Percentiles rank a stretch among this genome's conserved stretches.
Evolutionary conservation across 192 early-diverging fungal species (phyloP).

Genomic region (Umbelopsis vinacea): DNA sequence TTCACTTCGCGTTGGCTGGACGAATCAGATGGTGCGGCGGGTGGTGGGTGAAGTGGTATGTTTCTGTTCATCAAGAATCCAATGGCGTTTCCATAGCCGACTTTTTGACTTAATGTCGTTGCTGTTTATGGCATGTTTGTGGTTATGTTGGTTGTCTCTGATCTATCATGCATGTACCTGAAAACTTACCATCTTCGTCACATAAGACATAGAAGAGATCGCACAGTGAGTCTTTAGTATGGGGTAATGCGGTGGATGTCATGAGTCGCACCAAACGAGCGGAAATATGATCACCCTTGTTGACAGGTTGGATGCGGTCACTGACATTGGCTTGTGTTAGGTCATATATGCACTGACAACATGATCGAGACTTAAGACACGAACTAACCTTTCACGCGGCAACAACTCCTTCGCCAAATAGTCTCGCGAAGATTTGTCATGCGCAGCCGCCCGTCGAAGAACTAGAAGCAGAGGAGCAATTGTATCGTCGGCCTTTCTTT

Average conservation of each 20-base stretch:
- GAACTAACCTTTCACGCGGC: constrained; percentile 76
- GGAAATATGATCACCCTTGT: constrained; percentile 63
- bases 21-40: constrained; percentile 22
- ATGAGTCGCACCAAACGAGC: constrained; percentile 70
- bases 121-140: constrained; percentile 46
- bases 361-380: constrained; percentile 25
- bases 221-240: constrained; percentile 60
- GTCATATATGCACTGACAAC: not conserved
- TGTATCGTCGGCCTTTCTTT: constrained; percentile 60
- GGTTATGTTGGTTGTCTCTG: not conserved
- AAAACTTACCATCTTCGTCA: constrained; percentile 66
- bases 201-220: constrained; percentile 73
- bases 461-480: constrained; percentile 72
- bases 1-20: constrained; percentile 54
- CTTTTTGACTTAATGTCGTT: constrained; percentile 61
- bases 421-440: constrained; percentile 46
- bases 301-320: constrained; percentile 73
- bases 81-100: constrained; percentile 94
- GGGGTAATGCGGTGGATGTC: constrained; percentile 65
- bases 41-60: constrained; percentile 54
- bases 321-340: constrained; percentile 37
- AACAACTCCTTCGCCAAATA: constrained; percentile 51
- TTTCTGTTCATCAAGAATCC: constrained; percentile 85
- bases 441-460: constrained; percentile 61
- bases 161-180: not conserved